Conservation (phyloP, 169 alveolate species). For the Cryptosporidium ryanae region DNA sequence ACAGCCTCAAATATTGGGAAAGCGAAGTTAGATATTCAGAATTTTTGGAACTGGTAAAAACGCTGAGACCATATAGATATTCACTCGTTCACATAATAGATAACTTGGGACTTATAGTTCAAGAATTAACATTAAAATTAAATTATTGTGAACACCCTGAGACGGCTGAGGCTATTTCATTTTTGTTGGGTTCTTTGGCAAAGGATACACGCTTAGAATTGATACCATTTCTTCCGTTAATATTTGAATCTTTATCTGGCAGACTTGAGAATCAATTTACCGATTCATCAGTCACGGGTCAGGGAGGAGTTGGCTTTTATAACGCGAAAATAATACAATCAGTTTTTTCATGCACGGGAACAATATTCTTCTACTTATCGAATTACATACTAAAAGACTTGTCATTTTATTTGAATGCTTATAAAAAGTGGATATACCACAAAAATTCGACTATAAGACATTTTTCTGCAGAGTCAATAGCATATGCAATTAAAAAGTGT, state of each 20-base stretch:
- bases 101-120: background rate
- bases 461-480: conserved; percentile 63
- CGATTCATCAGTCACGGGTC: conserved; percentile 35
- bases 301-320: conserved; percentile 50
- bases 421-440: conserved; percentile 47
- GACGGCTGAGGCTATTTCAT: conserved; percentile 67
- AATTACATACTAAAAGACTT: conserved; percentile 25
- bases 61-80: conserved; percentile 33
- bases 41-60: conserved; percentile 15
- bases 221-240: conserved; percentile 31
- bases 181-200: conserved; percentile 30
- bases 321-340: conserved; percentile 32
- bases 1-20: conserved; percentile 39
- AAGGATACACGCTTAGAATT: conserved; percentile 63
- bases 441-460: background rate
- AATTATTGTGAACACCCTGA: conserved; percentile 60
- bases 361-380: conserved; percentile 59
- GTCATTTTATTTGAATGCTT: conserved; percentile 1
- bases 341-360: conserved; percentile 50
- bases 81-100: conserved; percentile 27
- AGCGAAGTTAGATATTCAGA: conserved; percentile 35
- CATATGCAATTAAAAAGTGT: conserved; percentile 47
- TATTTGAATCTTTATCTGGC: conserved; percentile 23
- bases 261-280: conserved; percentile 32
- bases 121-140: background rate